Conservation (phyloP, 768 basidiomycete genomes). For the Leccinum truebloodii region DNA sequence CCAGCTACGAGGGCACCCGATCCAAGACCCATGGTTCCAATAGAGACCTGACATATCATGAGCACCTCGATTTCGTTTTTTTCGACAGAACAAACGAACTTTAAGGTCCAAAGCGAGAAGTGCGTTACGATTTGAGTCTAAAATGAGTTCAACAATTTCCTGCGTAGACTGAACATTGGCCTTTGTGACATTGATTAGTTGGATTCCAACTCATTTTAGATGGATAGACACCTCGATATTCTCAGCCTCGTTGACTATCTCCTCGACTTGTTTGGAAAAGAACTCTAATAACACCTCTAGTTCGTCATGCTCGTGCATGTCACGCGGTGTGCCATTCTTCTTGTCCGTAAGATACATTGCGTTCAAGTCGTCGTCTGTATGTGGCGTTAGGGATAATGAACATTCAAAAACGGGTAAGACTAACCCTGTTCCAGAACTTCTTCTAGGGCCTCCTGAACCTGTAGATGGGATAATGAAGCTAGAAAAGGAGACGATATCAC, state of each 20-base stretch:
- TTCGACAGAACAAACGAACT: conserved; percentile 39
- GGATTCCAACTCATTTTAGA: neutral
- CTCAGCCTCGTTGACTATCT: conserved; percentile 92
- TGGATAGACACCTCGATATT: conserved; percentile 67
- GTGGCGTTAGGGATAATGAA: conserved; percentile 5
- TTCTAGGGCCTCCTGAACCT: conserved; percentile 89
- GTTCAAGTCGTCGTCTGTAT: conserved; percentile 85
- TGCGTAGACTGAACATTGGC: conserved; percentile 95
- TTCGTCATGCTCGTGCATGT: conserved; percentile 84
- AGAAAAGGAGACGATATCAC: neutral
- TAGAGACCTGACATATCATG: conserved; percentile 65
- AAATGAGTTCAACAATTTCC: conserved; percentile 95
- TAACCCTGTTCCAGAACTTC: conserved; percentile 89
- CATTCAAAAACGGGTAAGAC: conserved; percentile 5
- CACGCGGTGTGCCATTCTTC: conserved; percentile 59
- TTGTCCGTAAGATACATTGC: conserved; percentile 96
- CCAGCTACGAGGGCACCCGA: conserved; percentile 89
- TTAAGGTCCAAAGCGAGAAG: conserved; percentile 90
- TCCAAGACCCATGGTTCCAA: conserved; percentile 90
- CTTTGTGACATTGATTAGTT: conserved; percentile 29
- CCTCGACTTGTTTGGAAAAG: conserved; percentile 95
- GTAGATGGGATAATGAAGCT: conserved; percentile 13
- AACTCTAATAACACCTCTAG: conserved; percentile 92
- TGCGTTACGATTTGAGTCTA: conserved; percentile 94
- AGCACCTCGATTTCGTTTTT: conserved; percentile 2